A percentile compares a stretch with the other conserved stretches of the same genome.
Evolutionary conservation across 345 rosid genomes (phyloP).

Genomic region (thale cress (Arabidopsis thaliana)): TAIR10.1 NC_003074.8:6829501-6830000

Average conservation of each 20-base stretch:
- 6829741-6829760: constrained; percentile 10
- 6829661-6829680: constrained; percentile 11
- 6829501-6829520: not conserved
- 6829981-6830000: constrained; percentile 34
- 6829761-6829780: constrained; percentile 11
- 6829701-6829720: not conserved
- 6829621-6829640: not conserved
- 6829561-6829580: not conserved
- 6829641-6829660: constrained; percentile 8
- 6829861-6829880: constrained; percentile 8
- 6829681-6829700: constrained; percentile 4
- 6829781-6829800: constrained; percentile 3
- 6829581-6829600: constrained; percentile 8
- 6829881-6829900: constrained; percentile 84
- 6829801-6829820: constrained; percentile 6
- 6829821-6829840: constrained; percentile 20
- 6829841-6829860: constrained; percentile 18
- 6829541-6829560: constrained; percentile 15
- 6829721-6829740: constrained; percentile 10
- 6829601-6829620: not conserved
- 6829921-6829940: constrained; percentile 86
- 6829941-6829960: constrained; percentile 68
- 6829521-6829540: constrained; percentile 7
- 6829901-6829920: constrained; percentile 67
- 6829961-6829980: constrained; percentile 37